phyloP scores from a whole-genome alignment of 108 stramenopile species.

The Schizochytrium sp. region DNA sequence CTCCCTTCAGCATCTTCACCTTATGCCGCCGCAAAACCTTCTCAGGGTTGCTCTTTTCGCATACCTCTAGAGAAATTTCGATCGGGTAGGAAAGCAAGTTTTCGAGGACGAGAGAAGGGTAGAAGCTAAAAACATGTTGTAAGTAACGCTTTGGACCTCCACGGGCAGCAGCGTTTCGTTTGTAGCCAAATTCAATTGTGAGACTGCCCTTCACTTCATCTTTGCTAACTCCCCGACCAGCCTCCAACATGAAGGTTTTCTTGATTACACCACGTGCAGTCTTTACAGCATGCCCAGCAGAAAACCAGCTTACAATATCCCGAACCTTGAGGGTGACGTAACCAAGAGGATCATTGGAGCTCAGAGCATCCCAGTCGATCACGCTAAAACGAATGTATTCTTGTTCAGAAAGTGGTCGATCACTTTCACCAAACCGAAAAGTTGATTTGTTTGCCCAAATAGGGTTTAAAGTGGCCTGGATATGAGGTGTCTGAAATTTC shows the following conservation, averaged over 20 bases:
- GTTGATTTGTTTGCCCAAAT: slow-evolving; percentile 56
- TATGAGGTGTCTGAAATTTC: neutral
- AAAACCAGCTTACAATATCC: slow-evolving; percentile 41
- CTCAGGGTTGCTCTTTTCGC: neutral
- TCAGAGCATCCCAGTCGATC: slow-evolving; percentile 32
- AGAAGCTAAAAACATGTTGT: slow-evolving; percentile 58
- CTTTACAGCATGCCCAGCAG: neutral
- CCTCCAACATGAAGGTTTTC: slow-evolving; percentile 28
- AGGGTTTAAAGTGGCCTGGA: slow-evolving; percentile 1
- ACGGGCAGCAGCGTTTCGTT: slow-evolving; percentile 4
- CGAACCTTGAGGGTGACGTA: slow-evolving; percentile 1
- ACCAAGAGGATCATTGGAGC: slow-evolving; percentile 7
- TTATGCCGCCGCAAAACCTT: slow-evolving; percentile 17
- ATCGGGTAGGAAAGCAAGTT: slow-evolving; percentile 5
- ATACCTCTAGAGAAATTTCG: slow-evolving; percentile 6
- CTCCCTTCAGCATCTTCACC: neutral
- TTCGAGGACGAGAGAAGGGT: slow-evolving; percentile 35
- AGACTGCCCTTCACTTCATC: slow-evolving; percentile 22
- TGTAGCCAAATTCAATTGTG: slow-evolving; percentile 12
- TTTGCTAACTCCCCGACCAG: neutral
- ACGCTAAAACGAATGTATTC: neutral
- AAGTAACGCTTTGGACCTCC: neutral
- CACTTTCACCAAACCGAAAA: slow-evolving; percentile 42
- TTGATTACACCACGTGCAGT: slow-evolving; percentile 7
- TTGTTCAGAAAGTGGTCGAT: neutral